A percentile compares a stretch with the other conserved stretches of the same genome.
phyloP scores from a whole-genome alignment of 164 flowering plant species.

The Euptelea pleiosperma region DNA sequence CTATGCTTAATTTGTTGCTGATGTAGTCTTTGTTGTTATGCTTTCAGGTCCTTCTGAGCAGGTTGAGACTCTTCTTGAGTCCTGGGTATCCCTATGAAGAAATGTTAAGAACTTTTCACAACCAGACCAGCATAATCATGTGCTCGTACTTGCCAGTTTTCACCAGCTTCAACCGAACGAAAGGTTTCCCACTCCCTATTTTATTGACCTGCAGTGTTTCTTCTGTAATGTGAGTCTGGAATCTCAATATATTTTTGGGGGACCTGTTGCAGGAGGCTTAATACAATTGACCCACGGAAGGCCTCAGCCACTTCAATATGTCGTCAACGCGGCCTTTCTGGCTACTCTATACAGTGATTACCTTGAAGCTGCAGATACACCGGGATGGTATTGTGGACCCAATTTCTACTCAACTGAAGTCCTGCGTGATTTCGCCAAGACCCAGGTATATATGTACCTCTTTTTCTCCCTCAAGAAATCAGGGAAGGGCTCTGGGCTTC shows the following conservation, averaged over 20 bases:
- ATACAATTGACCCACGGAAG: slow-evolving; percentile 87
- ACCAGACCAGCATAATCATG: slow-evolving; percentile 88
- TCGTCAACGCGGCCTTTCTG: slow-evolving; percentile 90
- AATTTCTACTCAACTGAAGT: slow-evolving; percentile 68
- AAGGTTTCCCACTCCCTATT: slow-evolving; percentile 41
- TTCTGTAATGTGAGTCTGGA: background rate
- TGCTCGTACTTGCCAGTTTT: slow-evolving; percentile 84
- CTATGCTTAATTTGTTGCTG: background rate
- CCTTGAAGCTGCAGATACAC: slow-evolving; percentile 94
- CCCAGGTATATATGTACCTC: slow-evolving; percentile 52
- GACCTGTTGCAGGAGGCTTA: slow-evolving; percentile 65
- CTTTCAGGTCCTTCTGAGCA: slow-evolving; percentile 77
- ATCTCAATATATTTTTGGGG: background rate
- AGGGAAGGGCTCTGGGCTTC: no score
- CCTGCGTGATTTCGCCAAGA: slow-evolving; percentile 80
- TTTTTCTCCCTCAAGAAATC: background rate
- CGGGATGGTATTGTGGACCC: slow-evolving; percentile 99
- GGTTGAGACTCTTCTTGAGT: slow-evolving; percentile 85
- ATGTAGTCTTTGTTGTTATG: background rate
- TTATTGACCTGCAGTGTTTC: background rate
- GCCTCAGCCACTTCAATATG: slow-evolving; percentile 94
- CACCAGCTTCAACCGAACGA: slow-evolving; percentile 78
- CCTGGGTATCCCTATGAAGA: slow-evolving; percentile 99
- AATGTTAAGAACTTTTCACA: slow-evolving; percentile 77
- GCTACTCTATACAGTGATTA: slow-evolving; percentile 83